A percentile compares a stretch with the other conserved stretches of the same genome.
phyloP scores from a whole-genome alignment of 495 filamentous ascomycete genomes.

The Aeminium ludgeri region DNA sequence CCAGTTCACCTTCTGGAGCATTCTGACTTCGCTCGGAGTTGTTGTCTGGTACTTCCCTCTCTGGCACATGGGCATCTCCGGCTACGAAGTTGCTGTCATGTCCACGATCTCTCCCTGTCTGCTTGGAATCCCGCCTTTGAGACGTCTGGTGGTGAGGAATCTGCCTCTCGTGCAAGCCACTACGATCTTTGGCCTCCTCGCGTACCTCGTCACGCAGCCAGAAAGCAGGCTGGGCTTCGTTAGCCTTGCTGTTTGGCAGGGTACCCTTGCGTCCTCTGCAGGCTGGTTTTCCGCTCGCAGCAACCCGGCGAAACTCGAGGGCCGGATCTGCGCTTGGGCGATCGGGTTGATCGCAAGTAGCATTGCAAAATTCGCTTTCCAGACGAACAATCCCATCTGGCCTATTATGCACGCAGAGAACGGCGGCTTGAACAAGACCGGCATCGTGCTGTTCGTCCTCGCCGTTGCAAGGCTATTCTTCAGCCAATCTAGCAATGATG shows the following conservation, averaged over 20 bases:
- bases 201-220: constrained; percentile 59
- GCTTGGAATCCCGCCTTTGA: constrained; percentile 54
- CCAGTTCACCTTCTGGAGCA: constrained; percentile 91
- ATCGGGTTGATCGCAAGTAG: constrained; percentile 72
- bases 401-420: constrained; percentile 76
- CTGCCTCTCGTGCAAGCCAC: constrained; percentile 53
- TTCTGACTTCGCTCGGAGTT: constrained; percentile 73
- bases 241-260: constrained; percentile 58
- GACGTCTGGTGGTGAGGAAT: constrained; percentile 49
- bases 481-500: constrained; percentile 20
- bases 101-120: constrained; percentile 66
- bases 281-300: constrained; percentile 60
- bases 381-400: constrained; percentile 98
- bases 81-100: constrained; percentile 82
- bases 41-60: constrained; percentile 96
- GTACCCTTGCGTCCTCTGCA: constrained; percentile 67
- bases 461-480: constrained; percentile 37
- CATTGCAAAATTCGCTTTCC: constrained; percentile 81
- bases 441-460: constrained; percentile 56
- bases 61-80: constrained; percentile 99
- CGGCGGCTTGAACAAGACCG: constrained; percentile 83
- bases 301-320: constrained; percentile 61
- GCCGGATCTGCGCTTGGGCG: constrained; percentile 60
- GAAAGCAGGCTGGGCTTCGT: constrained; percentile 64
- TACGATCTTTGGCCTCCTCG: constrained; percentile 58